phyloP scores from a whole-genome alignment of 352 stramenopile genomes.

The Peronospora tabacina region DNA sequence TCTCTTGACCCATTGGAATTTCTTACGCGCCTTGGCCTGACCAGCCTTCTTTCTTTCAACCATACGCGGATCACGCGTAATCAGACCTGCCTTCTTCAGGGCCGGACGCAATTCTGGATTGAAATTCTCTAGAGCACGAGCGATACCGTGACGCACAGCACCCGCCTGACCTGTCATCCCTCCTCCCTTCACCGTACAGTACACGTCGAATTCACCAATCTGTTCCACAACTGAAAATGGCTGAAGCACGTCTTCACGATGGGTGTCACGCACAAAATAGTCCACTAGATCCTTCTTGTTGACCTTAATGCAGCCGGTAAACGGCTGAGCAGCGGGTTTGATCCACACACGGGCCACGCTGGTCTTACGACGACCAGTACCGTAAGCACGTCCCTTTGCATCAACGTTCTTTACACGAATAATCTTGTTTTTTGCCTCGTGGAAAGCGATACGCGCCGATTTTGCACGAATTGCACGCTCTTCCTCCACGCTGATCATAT shows the following conservation, averaged over 20 bases:
- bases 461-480: conserved; percentile 66
- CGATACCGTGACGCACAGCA: conserved; percentile 90
- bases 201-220: conserved; percentile 88
- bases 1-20: conserved; percentile 97
- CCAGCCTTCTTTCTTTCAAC: conserved; percentile 96
- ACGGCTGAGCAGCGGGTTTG: conserved; percentile 65
- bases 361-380: conserved; percentile 91
- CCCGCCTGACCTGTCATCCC: conserved; percentile 91
- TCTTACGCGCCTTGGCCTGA: conserved; percentile 94
- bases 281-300: conserved; percentile 93
- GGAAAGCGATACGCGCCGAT: conserved; percentile 50
- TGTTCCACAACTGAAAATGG: conserved; percentile 65
- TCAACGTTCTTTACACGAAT: conserved; percentile 64
- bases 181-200: conserved; percentile 88
- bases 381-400: conserved; percentile 78
- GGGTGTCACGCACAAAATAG: conserved; percentile 87
- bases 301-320: conserved; percentile 84
- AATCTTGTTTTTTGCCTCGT: conserved; percentile 70
- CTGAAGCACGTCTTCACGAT: conserved; percentile 86
- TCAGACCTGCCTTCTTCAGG: conserved; percentile 89
- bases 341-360: conserved; percentile 91
- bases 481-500: conserved; percentile 54
- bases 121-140: conserved; percentile 90
- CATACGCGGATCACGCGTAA: conserved; percentile 92
- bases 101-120: conserved; percentile 87